Evolutionary conservation across 2,329 filamentous ascomycete species (phyloP).

Genomic region (Diplocarpon rosae): DNA sequence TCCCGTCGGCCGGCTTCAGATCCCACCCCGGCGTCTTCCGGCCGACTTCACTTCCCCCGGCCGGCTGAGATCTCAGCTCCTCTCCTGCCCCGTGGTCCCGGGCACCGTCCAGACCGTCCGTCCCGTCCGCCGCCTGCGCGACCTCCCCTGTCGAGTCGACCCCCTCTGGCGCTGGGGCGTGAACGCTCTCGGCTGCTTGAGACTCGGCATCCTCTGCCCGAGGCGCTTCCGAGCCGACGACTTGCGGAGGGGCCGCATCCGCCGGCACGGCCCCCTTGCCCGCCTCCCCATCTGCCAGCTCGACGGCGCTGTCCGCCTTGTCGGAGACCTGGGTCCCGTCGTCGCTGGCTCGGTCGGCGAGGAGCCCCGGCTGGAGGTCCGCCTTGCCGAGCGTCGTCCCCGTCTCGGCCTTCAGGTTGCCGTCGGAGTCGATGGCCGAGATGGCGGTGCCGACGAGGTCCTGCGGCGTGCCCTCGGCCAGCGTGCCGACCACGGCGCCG

Average conservation of each 20-base stretch:
- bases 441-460: conserved; percentile 47
- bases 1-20: not conserved
- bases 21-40: not conserved
- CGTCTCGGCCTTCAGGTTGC: conserved; percentile 44
- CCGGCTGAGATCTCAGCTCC: too few species aligned
- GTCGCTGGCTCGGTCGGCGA: conserved; percentile 2
- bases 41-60: too few species aligned
- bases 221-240: not conserved
- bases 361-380: conserved; percentile 27
- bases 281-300: not conserved
- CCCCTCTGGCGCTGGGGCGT: too few species aligned
- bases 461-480: conserved; percentile 31
- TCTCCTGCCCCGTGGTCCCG: too few species aligned
- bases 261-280: not conserved
- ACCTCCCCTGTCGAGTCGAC: too few species aligned
- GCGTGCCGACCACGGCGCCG: conserved; percentile 41
- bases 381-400: conserved; percentile 45
- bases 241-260: not conserved
- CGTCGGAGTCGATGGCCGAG: conserved; percentile 50
- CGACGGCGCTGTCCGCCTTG: conserved; percentile 3
- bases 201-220: not conserved
- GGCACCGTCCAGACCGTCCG: too few species aligned
- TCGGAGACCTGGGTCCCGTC: not conserved
- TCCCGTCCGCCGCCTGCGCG: too few species aligned
- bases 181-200: not conserved